phyloP scores from a whole-genome alignment of 768 basidiomycete species.

The Pleurotus ostreatus region DNA sequence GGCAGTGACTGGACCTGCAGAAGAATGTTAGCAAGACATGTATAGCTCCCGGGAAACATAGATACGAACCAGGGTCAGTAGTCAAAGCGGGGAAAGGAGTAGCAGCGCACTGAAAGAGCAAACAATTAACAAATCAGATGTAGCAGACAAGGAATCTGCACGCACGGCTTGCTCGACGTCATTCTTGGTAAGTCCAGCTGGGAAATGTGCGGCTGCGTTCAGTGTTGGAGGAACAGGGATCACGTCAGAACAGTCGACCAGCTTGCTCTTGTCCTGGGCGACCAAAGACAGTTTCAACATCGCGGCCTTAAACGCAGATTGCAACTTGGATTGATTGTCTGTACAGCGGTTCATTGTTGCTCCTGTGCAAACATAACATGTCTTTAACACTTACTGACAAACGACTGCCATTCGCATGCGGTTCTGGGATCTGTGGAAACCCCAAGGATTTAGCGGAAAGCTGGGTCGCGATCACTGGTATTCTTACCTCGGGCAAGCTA shows the following conservation, averaged over 20 bases:
- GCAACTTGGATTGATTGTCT: constrained; percentile 19
- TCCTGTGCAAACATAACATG: neutral
- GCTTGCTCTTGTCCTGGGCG: constrained; percentile 19
- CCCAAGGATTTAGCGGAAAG: neutral
- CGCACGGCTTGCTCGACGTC: constrained; percentile 16
- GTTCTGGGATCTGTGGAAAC: constrained; percentile 24
- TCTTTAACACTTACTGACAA: constrained; percentile 17
- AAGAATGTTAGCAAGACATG: neutral
- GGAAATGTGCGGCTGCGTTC: constrained; percentile 15
- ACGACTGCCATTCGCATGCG: constrained; percentile 32
- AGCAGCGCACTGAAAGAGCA: neutral
- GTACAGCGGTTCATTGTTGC: neutral
- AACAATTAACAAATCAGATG: neutral
- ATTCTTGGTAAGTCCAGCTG: constrained; percentile 18
- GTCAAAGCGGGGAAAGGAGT: constrained; percentile 4
- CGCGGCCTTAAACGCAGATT: constrained; percentile 20
- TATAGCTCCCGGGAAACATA: neutral
- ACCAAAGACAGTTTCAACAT: constrained; percentile 28
- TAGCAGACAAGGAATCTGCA: neutral
- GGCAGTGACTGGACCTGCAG: constrained; percentile 1
- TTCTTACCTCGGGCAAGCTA: constrained; percentile 16
- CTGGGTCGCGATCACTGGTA: constrained; percentile 9
- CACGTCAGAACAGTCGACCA: constrained; percentile 32
- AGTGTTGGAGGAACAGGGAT: constrained; percentile 21
- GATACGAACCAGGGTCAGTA: constrained; percentile 4